phyloP scores from a whole-genome alignment of 75 land plant genomes.

The Adiantum capillusveneris region DNA sequence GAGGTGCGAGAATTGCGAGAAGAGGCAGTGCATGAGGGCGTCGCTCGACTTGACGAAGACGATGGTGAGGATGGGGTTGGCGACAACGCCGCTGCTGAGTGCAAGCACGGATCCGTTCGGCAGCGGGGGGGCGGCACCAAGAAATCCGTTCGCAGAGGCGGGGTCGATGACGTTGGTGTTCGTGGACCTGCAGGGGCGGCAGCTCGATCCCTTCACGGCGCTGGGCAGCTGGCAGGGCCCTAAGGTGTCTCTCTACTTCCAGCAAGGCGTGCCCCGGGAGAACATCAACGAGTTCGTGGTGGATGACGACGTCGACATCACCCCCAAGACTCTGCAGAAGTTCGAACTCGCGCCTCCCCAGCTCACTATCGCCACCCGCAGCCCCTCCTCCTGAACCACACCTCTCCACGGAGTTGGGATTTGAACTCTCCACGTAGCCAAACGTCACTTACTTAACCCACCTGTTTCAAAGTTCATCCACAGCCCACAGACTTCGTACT shows the following conservation, averaged over 20 bases:
- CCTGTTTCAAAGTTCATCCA: too few species aligned
- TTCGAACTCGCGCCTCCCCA: too few species aligned
- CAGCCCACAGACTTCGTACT: too few species aligned
- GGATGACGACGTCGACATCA: too few species aligned
- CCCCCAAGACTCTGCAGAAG: too few species aligned
- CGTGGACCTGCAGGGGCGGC: neutral
- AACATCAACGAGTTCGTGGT: constrained; percentile 3
- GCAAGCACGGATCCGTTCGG: neutral
- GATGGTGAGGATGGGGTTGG: constrained; percentile 1
- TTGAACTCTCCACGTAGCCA: too few species aligned
- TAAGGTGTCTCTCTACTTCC: too few species aligned
- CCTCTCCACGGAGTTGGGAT: too few species aligned
- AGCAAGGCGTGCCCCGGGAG: too few species aligned
- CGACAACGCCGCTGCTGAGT: neutral
- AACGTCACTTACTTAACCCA: too few species aligned
- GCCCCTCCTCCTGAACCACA: too few species aligned
- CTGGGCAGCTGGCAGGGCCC: neutral
- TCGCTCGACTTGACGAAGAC: constrained; percentile 6
- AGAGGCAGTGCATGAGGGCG: neutral
- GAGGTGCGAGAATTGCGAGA: constrained; percentile 3
- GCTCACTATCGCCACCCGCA: too few species aligned
- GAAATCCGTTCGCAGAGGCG: neutral
- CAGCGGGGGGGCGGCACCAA: neutral
- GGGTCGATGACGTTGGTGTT: neutral
- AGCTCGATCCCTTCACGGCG: neutral